Percentiles rank a stretch among this genome's conserved stretches.
phyloP scores from a whole-genome alignment of 352 stramenopile species.

The Globisporangium cylindrosporum region DNA sequence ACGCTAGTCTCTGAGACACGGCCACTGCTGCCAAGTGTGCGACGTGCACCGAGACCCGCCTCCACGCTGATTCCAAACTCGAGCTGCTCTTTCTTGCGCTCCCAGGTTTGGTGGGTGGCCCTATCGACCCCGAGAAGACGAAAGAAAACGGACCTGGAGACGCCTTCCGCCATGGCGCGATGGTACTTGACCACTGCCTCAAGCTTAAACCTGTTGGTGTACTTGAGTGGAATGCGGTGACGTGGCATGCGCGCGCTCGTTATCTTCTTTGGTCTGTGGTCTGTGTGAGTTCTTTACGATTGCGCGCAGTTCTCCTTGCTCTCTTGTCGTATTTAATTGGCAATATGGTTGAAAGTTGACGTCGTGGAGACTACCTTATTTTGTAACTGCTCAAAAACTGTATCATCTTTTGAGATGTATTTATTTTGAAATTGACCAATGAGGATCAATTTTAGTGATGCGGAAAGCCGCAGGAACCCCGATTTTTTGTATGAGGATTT shows the following conservation, averaged over 20 bases:
- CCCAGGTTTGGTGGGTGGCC: background rate
- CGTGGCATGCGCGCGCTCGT: background rate
- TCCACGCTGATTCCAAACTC: background rate
- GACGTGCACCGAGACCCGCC: background rate
- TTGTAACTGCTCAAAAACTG: background rate
- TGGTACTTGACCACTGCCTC: constrained; percentile 3
- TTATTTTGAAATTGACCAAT: constrained; percentile 7
- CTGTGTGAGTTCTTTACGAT: constrained; percentile 1
- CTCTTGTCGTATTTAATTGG: background rate
- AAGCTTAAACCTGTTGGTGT: constrained; percentile 1
- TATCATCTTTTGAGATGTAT: constrained; percentile 3
- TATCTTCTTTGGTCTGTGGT: background rate
- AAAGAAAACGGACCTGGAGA: background rate
- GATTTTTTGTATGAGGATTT: constrained; percentile 3
- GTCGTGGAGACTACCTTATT: background rate
- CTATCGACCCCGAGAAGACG: background rate
- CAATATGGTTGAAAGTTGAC: background rate
- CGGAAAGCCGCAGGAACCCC: background rate
- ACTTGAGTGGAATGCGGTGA: constrained; percentile 4
- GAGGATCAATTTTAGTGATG: constrained; percentile 2
- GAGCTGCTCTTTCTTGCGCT: background rate
- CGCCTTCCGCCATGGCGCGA: background rate
- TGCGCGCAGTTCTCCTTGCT: background rate
- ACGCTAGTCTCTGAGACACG: background rate
- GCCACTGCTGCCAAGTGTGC: background rate